Evolutionary conservation across 2,329 filamentous ascomycete species (phyloP).

Genomic region (Neofusicoccum laricinum): DNA sequence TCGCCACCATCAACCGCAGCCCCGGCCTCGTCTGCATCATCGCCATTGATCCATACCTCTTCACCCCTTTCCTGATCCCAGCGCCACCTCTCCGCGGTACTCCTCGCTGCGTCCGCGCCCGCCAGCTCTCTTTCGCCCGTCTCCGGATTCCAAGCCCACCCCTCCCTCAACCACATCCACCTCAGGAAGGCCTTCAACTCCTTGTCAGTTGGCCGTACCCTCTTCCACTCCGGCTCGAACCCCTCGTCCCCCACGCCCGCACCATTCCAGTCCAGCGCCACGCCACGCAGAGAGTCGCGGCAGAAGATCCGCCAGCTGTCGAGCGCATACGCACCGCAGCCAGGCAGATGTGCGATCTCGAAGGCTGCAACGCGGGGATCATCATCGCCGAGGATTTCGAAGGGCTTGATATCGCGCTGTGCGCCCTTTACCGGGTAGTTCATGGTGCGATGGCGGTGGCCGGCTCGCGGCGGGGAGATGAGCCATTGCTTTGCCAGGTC

Average conservation of each 20-base stretch:
- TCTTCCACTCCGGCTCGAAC: constrained; percentile 88
- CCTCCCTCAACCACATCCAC: constrained; percentile 91
- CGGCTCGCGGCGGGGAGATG: constrained; percentile 57
- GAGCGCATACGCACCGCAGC: constrained; percentile 69
- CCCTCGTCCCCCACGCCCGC: constrained; percentile 34
- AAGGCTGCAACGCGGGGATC: constrained; percentile 56
- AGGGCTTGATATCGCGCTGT: constrained; percentile 41
- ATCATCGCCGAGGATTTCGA: constrained; percentile 41
- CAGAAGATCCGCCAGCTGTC: constrained; percentile 96
- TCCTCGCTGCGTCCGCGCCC: constrained; percentile 35
- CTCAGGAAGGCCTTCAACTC: constrained; percentile 81
- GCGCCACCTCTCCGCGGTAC: constrained; percentile 38
- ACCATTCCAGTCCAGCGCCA: constrained; percentile 66
- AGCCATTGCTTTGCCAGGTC: constrained; percentile 69
- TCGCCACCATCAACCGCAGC: constrained; percentile 1
- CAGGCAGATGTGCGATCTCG: constrained; percentile 83
- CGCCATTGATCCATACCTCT: constrained; percentile 47
- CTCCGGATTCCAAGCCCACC: constrained; percentile 73
- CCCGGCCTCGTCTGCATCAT: constrained; percentile 23
- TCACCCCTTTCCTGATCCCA: constrained; percentile 56
- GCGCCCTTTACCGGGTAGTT: constrained; percentile 35
- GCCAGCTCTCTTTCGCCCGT: constrained; percentile 63
- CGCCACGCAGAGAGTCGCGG: constrained; percentile 69
- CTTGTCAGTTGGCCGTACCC: constrained; percentile 78
- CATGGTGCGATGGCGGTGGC: constrained; percentile 55